Evolutionary conservation across 2,329 filamentous ascomycete genomes (phyloP).

Genomic region (Lecanoromycetidae sp.): DNA sequence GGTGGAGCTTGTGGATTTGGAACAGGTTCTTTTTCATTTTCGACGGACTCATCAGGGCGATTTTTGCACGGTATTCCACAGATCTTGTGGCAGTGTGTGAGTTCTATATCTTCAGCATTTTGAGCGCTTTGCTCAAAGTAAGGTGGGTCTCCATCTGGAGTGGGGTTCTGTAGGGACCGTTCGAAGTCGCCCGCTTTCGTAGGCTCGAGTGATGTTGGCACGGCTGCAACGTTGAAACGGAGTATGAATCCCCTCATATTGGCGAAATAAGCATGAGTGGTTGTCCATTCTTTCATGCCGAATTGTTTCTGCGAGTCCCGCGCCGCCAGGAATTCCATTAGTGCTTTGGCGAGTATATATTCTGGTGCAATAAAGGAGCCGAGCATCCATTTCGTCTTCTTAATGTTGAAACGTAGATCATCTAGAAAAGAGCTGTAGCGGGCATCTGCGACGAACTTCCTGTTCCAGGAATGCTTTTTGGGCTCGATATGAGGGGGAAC

Average conservation of each 20-base stretch:
- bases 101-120: slow-evolving; percentile 2
- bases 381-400: slow-evolving; percentile 12
- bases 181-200: not conserved
- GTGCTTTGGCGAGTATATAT: slow-evolving; percentile 9
- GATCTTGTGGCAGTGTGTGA: slow-evolving; percentile 7
- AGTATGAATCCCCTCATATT: slow-evolving; percentile 17
- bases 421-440: slow-evolving; percentile 1
- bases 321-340: slow-evolving; percentile 8
- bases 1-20: not conserved
- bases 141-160: slow-evolving; percentile 2
- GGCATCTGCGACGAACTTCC: not conserved
- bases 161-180: not conserved
- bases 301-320: slow-evolving; percentile 4
- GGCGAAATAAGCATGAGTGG: slow-evolving; percentile 14
- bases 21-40: not conserved
- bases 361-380: slow-evolving; percentile 2
- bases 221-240: slow-evolving; percentile 2
- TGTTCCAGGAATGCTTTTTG: not conserved
- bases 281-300: slow-evolving; percentile 7
- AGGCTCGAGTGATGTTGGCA: slow-evolving; percentile 1
- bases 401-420: not conserved
- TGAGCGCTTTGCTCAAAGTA: slow-evolving; percentile 10
- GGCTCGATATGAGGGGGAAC: slow-evolving; percentile 5
- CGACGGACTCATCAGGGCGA: not conserved
- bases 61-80: not conserved